Evolutionary conservation across 768 basidiomycete genomes (phyloP), one percentile per base, ranked within the genome.

Genomic region (Macrocybe gigantea): DNA sequence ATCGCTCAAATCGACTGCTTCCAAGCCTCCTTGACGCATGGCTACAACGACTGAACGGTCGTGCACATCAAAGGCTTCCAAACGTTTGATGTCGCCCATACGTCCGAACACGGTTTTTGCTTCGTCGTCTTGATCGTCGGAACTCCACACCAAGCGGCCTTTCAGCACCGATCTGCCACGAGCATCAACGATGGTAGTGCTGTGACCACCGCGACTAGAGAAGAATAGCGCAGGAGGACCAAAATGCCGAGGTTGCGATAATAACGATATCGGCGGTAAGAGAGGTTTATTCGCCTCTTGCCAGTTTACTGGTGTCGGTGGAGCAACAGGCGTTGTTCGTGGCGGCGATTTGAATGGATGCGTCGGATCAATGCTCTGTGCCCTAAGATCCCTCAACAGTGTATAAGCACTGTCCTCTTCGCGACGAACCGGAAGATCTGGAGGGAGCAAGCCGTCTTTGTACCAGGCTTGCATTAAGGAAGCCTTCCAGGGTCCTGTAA

Each of bases 401-500:
- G 76, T 73, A 58, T 82, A 92, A 2, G 79, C 80, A 0, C 69
- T 56, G 36, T 90, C 89, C 56, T 84, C 83, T 59, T 91, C 90
- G 38, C 82, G 74, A 52, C 87, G 73, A 10, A 92, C 82, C 3
- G 90, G 90, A 6, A 93, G 77, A 58, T 91, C 88, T 0, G 83
- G 83, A 2, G 90, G 90, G 15, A 93, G 71, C 13, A 90, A 63
- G 7, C 86, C 87, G 51, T 93, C 90, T 58, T 85, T 87, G 59
- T 87, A 90, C 89, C 89, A 93, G 4, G 82, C 78, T 59, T 92
- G 88, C 89, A 93, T 93, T 40, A 91, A 71, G 15, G 81, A 77
- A n/a, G 85, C 74, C 59, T 87, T 88, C 90, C 90, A 92, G 14
- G 89, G 90, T 33, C 90, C 89, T 91, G 49, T 11, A 43, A 35